A percentile compares a stretch with the other conserved stretches of the same genome.
Evolutionary conservation across 2,329 filamentous ascomycete genomes (phyloP).

Genomic region (Nemania sp.): DNA sequence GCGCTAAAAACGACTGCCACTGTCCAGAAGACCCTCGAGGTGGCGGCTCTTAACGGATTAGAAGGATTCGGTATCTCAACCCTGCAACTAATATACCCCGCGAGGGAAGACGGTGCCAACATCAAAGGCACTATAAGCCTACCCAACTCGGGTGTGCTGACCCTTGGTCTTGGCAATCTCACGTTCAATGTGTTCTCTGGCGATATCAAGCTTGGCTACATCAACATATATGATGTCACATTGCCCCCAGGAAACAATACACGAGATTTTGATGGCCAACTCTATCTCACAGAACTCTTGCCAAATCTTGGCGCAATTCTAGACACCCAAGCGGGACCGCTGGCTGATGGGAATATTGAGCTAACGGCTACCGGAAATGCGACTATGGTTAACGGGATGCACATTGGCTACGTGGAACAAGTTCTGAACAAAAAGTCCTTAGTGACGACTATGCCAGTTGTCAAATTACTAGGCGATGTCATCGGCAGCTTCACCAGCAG

Average conservation of each 20-base stretch:
- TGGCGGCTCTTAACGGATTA: conserved; percentile 55
- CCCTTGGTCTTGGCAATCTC: conserved; percentile 60
- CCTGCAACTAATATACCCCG: conserved; percentile 54
- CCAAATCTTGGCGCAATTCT: conserved; percentile 58
- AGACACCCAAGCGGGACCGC: conserved; percentile 52
- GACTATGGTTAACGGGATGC: conserved; percentile 57
- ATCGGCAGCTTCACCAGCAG: conserved; percentile 52
- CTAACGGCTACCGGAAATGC: conserved; percentile 58
- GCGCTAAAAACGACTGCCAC: conserved; percentile 53
- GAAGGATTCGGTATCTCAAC: conserved; percentile 55
- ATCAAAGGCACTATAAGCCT: conserved; percentile 58
- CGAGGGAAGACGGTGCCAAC: conserved; percentile 55
- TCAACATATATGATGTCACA: conserved; percentile 54
- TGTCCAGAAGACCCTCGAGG: conserved; percentile 58
- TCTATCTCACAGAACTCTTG: conserved; percentile 57
- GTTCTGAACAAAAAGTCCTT: conserved; percentile 57
- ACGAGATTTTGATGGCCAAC: conserved; percentile 55
- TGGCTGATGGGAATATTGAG: conserved; percentile 56
- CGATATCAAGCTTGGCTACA: conserved; percentile 55
- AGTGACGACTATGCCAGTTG: conserved; percentile 53
- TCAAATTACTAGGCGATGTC: conserved; percentile 55
- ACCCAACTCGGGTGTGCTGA: conserved; percentile 59
- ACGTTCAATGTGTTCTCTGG: conserved; percentile 58
- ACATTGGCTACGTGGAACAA: conserved; percentile 59
- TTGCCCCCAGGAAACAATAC: conserved; percentile 60